Conservation (phyloP, 164 flowering plant species). For the Aristolochia californica region DNA sequence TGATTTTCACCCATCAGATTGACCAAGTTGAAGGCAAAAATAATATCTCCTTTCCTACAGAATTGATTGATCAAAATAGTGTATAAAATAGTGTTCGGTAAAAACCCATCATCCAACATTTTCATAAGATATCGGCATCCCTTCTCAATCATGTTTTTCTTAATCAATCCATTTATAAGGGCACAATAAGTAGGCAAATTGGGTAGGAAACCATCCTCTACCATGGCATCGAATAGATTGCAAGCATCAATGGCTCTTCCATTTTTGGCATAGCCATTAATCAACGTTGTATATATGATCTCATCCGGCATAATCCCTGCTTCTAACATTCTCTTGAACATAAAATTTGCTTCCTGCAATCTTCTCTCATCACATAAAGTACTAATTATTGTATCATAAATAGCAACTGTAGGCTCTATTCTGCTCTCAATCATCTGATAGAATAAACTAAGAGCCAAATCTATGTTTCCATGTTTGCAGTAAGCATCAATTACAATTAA, state of each 20-base stretch:
- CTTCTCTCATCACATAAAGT: slow-evolving; percentile 31
- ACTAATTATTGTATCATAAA: slow-evolving; percentile 44
- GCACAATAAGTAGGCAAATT: slow-evolving; percentile 39
- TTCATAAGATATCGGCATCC: slow-evolving; percentile 39
- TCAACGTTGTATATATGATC: slow-evolving; percentile 36
- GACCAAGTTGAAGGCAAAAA: slow-evolving; percentile 32
- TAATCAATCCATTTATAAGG: slow-evolving; percentile 46
- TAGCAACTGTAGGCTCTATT: slow-evolving; percentile 49
- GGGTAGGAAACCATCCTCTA: slow-evolving; percentile 26
- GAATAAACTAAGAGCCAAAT: slow-evolving; percentile 26
- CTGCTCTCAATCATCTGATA: slow-evolving; percentile 35
- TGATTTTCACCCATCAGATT: slow-evolving; percentile 39
- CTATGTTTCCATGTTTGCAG: slow-evolving; percentile 36
- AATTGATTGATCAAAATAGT: slow-evolving; percentile 46
- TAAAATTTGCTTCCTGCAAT: slow-evolving; percentile 36
- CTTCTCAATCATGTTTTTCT: slow-evolving; percentile 35
- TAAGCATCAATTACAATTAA: slow-evolving; percentile 35
- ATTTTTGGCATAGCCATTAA: slow-evolving; percentile 47
- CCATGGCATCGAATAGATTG: slow-evolving; percentile 41
- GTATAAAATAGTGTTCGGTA: slow-evolving; percentile 43
- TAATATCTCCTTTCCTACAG: slow-evolving; percentile 40
- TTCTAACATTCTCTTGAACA: slow-evolving; percentile 45
- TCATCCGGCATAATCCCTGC: slow-evolving; percentile 46
- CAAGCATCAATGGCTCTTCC: slow-evolving; percentile 35
- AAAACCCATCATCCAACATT: slow-evolving; percentile 46